Evolutionary conservation across 352 stramenopile genomes (phyloP).

Genomic region (Pythium grandisporangium): DNA sequence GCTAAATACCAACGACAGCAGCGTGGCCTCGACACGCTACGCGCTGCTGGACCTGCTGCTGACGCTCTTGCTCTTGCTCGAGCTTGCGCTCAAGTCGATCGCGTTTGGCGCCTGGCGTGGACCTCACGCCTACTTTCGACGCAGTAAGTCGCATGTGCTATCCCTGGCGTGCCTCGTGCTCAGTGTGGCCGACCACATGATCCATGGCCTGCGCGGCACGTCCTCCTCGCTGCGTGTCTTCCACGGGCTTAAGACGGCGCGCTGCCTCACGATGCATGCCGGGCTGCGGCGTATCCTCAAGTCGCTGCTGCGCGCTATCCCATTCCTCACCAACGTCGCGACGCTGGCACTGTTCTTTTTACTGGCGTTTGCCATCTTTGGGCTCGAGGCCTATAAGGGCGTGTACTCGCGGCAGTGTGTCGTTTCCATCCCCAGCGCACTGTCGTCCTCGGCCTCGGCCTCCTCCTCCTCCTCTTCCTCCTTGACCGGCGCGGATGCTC

Average conservation of each 20-base stretch:
- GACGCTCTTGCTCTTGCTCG: conserved; percentile 47
- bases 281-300: conserved; percentile 61
- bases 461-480: not conserved
- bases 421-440: too few species aligned
- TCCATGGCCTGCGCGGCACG: not conserved
- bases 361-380: conserved; percentile 73
- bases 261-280: conserved; percentile 51
- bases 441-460: too few species aligned
- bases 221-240: conserved; percentile 33
- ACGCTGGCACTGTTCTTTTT: conserved; percentile 68
- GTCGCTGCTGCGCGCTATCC: conserved; percentile 47
- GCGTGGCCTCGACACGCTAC: conserved; percentile 7
- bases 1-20: conserved; percentile 35
- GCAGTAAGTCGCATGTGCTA: conserved; percentile 31
- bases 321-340: conserved; percentile 67
- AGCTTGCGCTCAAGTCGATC: conserved; percentile 45
- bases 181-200: conserved; percentile 40
- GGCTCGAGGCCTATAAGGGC: conserved; percentile 51
- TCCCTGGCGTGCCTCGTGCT: conserved; percentile 36
- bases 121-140: conserved; percentile 37
- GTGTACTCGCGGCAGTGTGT: conserved; percentile 48
- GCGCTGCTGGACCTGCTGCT: conserved; percentile 39
- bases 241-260: conserved; percentile 56
- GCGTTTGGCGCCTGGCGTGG: conserved; percentile 37
- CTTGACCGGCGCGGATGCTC: conserved; percentile 3